Evolutionary conservation across 2,329 filamentous ascomycete genomes (phyloP).

Genomic region (Aplosporella prunicola): DNA sequence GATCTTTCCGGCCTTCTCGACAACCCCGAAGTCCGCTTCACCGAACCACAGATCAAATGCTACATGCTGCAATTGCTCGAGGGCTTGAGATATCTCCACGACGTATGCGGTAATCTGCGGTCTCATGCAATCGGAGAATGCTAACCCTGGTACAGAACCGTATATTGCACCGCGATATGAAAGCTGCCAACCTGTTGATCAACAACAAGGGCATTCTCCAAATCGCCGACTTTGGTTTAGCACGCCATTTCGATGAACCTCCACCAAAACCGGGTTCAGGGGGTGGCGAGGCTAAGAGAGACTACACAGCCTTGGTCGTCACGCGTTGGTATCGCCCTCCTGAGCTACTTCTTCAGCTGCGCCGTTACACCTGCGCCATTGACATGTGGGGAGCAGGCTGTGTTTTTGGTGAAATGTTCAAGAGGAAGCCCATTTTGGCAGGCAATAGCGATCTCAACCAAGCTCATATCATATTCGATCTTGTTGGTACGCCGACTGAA

Average conservation of each 20-base stretch:
- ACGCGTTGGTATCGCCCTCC: conserved; percentile 96
- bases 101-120: conserved; percentile 34
- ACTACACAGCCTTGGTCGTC: conserved; percentile 95
- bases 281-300: conserved; percentile 73
- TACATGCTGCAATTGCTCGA: conserved; percentile 91
- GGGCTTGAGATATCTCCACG: conserved; percentile 82
- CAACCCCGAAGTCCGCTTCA: conserved; percentile 82
- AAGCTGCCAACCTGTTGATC: conserved; percentile 94
- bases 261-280: conserved; percentile 67
- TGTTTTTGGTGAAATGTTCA: conserved; percentile 96
- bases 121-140: neutral
- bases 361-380: conserved; percentile 92
- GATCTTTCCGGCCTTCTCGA: conserved; percentile 95
- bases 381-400: conserved; percentile 99
- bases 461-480: conserved; percentile 84
- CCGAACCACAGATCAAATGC: conserved; percentile 89
- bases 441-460: conserved; percentile 86
- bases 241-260: conserved; percentile 81
- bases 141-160: conserved; percentile 30
- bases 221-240: conserved; percentile 94
- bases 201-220: conserved; percentile 89
- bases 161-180: conserved; percentile 97
- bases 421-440: conserved; percentile 82
- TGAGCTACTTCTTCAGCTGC: conserved; percentile 78
- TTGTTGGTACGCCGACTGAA: conserved; percentile 83